Evolutionary conservation across 2,329 filamentous ascomycete species (phyloP), one percentile per base, ranked within the genome.

Genomic region (Claviceps spartinae): DNA sequence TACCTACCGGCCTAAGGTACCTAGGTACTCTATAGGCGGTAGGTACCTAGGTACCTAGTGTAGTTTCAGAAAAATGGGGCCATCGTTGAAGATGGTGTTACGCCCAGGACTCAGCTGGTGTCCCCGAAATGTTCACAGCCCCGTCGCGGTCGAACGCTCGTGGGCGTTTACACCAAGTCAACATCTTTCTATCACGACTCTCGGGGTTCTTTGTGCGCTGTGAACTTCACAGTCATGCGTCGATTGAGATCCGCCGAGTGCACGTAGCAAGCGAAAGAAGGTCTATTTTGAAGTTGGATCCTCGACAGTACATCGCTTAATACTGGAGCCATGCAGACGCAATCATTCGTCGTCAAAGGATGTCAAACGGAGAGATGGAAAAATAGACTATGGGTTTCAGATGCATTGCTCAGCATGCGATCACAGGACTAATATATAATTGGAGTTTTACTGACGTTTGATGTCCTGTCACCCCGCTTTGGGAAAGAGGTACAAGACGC

Each of bases 381-480:
- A 41, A 47, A 44, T 34, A 30, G 49, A 41, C 26, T 16, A 51
- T 37, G 41, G 26, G 47, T 52, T 49, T 52, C 43, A 53, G 30
- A 38, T 51, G 53, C 51, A 37, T 44, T 53, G 53, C 26, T 47
- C 53, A 51, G 45, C 45, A 48, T 53, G 53, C 41, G 48, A 42
- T 43, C 53, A 47, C 45, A 41, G 34, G 40, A 34, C 46, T 37
- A 30, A 30, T 30, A 18, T 20, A 41, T 18, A 16, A 46, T 34
- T 41, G 22, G 34, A 49, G 37, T 40, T 36, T 30, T 46, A 24
- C 24, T 30, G 18, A 37, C 42, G 45, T 51, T 49, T 42, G 45
- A 54, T 44, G 47, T 51, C 40, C 20, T 20, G 40, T 45, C 18
- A 14, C 36, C 52, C 51, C 37, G 52, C 34, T 51, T 45, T 51